Percentiles rank a stretch among this genome's conserved stretches.
phyloP scores from a whole-genome alignment of 176 grass and related monocot genomes.

The sorghum (Sorghum bicolor) region Sorghum_bicolor_NCBIv3 NC_012879.2:51472501-51473000 shows the following conservation, averaged over 20 bases:
- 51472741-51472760: neutral
- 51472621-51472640: neutral
- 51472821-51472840: neutral
- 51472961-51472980: neutral
- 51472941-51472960: neutral
- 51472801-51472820: neutral
- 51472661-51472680: neutral
- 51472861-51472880: neutral
- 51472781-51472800: neutral
- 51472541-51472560: neutral
- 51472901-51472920: neutral
- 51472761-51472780: neutral
- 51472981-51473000: neutral
- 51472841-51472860: neutral
- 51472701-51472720: neutral
- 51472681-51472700: neutral
- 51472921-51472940: neutral
- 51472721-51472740: neutral
- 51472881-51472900: neutral
- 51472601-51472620: slow-evolving; percentile 25
- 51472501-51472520: slow-evolving; percentile 35
- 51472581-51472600: neutral
- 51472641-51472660: neutral
- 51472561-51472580: neutral
- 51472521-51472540: slow-evolving; percentile 25